Conservation (phyloP, 179 eudicot genomes). For the Silene coronaria region DNA sequence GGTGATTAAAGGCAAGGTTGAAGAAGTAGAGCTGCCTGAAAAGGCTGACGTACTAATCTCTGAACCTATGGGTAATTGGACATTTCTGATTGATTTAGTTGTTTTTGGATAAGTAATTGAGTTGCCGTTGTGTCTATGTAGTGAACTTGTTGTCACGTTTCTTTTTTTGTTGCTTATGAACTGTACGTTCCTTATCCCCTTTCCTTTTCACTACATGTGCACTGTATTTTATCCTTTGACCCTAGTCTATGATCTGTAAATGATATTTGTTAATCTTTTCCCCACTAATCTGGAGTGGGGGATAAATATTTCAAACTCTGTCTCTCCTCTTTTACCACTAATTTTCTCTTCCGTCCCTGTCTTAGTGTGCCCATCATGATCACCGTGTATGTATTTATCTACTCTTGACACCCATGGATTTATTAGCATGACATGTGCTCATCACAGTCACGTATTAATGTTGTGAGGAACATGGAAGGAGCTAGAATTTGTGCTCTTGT, state of each 20-base stretch:
- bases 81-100: not conserved
- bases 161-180: not conserved
- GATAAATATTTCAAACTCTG: too few species aligned
- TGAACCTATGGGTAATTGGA: conserved; percentile 84
- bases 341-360: too few species aligned
- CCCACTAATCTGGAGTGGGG: too few species aligned
- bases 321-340: too few species aligned
- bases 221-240: not conserved
- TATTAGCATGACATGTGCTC: too few species aligned
- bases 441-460: too few species aligned
- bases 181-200: not conserved
- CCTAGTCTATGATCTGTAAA: not conserved
- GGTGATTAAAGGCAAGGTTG: conserved; percentile 96
- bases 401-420: too few species aligned
- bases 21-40: conserved; percentile 89
- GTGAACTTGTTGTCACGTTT: not conserved
- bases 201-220: not conserved
- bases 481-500: too few species aligned
- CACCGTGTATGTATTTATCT: too few species aligned
- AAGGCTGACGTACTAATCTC: conserved; percentile 93
- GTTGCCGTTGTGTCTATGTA: not conserved
- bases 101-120: not conserved
- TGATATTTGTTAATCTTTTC: not conserved
- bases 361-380: too few species aligned
- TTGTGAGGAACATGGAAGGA: too few species aligned